These are phyloP conservation scores for Trichoderma harzianum DNA, from an alignment of 2,329 filamentous ascomycete species.

Conservation along the genomic window DNA sequence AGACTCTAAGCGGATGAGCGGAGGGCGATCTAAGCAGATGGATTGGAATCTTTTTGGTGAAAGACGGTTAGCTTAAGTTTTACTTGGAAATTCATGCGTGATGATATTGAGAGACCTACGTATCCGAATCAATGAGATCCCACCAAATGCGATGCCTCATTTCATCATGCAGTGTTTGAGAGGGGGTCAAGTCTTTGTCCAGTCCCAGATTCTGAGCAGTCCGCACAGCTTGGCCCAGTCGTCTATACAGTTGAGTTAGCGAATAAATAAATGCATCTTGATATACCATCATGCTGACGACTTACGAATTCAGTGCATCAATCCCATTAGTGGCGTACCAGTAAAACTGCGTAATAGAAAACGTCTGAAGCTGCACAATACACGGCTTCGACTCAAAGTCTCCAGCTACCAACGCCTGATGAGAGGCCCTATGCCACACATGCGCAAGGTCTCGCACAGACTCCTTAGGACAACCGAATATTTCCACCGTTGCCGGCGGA, in stretches of 20 bases:
- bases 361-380: conserved; percentile 29
- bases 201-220: conserved; percentile 17
- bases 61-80: background rate
- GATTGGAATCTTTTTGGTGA: conserved; percentile 17
- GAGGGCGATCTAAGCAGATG: conserved; percentile 19
- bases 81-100: no score
- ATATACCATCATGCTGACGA: background rate
- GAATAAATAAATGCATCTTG: background rate
- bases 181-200: conserved; percentile 13
- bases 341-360: conserved; percentile 30
- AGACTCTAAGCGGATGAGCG: conserved; percentile 17
- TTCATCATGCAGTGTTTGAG: conserved; percentile 18
- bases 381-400: conserved; percentile 28
- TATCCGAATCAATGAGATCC: conserved; percentile 21
- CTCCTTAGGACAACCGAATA: conserved; percentile 22
- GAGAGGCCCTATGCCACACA: conserved; percentile 30
- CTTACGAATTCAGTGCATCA: conserved; percentile 33
- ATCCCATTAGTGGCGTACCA: conserved; percentile 32
- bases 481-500: conserved; percentile 24
- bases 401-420: conserved; percentile 29
- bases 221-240: conserved; percentile 18
- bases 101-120: background rate
- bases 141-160: conserved; percentile 22
- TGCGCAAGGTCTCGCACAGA: conserved; percentile 25
- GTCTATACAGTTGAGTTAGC: background rate